Conservation (phyloP, 345 rosid genomes). For the Eucalyptus curtisii region DNA sequence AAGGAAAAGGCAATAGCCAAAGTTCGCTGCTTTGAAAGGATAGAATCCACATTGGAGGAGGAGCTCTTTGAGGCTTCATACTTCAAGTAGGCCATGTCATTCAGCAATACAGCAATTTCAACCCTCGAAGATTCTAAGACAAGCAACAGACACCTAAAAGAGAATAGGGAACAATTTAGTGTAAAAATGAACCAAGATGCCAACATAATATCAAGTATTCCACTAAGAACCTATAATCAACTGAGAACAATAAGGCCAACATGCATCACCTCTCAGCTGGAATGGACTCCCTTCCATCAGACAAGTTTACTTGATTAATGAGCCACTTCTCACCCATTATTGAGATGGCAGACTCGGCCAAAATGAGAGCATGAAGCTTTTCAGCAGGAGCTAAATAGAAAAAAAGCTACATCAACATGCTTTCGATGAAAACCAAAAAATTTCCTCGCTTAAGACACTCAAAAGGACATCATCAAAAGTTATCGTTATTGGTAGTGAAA, state of each 20-base stretch:
- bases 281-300: slow-evolving; percentile 33
- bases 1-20: slow-evolving; percentile 58
- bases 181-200: not conserved
- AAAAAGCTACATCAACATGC: not conserved
- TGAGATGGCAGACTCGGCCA: slow-evolving; percentile 63
- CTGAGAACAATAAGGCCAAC: not conserved
- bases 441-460: not conserved
- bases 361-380: slow-evolving; percentile 66
- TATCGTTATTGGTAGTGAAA: not conserved
- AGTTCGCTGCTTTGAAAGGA: slow-evolving; percentile 48
- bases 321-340: slow-evolving; percentile 71
- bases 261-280: slow-evolving; percentile 51
- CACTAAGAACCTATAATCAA: not conserved
- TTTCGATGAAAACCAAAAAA: not conserved
- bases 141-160: slow-evolving; percentile 71
- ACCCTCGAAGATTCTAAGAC: slow-evolving; percentile 82
- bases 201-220: not conserved
- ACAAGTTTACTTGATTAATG: slow-evolving; percentile 33
- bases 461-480: not conserved
- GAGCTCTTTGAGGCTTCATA: slow-evolving; percentile 66
- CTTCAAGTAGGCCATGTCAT: slow-evolving; percentile 73
- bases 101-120: slow-evolving; percentile 72
- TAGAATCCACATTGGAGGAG: slow-evolving; percentile 30
- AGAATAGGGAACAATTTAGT: not conserved
- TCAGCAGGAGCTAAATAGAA: slow-evolving; percentile 61